Evolutionary conservation across 345 rosid genomes (phyloP).

Genomic region (Sonneratia alba): DNA sequence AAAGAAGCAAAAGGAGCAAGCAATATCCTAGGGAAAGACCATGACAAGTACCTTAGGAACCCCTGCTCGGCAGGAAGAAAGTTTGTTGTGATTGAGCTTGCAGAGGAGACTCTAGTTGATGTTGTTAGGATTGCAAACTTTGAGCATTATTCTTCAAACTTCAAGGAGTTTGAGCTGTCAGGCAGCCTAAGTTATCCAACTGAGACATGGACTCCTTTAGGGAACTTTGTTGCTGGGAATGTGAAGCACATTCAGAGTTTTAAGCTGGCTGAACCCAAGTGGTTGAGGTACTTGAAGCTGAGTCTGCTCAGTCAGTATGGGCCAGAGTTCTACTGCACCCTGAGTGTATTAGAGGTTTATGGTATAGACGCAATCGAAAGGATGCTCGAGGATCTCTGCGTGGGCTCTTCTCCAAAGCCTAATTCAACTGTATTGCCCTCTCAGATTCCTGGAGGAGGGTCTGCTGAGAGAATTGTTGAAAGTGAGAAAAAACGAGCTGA

Average conservation of each 20-base stretch:
- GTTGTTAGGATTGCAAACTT: conserved; percentile 75
- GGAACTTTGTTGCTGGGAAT: conserved; percentile 60
- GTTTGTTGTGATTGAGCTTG: conserved; percentile 76
- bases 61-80: conserved; percentile 70
- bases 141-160: conserved; percentile 81
- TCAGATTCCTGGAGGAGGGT: conserved; percentile 20
- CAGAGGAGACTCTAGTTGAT: conserved; percentile 86
- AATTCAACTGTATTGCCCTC: conserved; percentile 21
- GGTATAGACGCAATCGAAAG: conserved; percentile 88
- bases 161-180: conserved; percentile 64
- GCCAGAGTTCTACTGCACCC: conserved; percentile 83
- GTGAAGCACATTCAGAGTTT: conserved; percentile 71
- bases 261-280: conserved; percentile 72
- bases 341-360: conserved; percentile 71
- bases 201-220: conserved; percentile 47
- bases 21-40: conserved; percentile 73
- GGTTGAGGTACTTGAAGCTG: conserved; percentile 80
- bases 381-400: conserved; percentile 90
- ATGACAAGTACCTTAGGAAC: conserved; percentile 74
- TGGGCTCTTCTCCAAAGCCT: conserved; percentile 25
- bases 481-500: conserved; percentile 21
- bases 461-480: conserved; percentile 21
- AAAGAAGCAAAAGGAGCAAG: conserved; percentile 90
- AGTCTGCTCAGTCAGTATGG: conserved; percentile 78
- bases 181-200: conserved; percentile 82